Evolutionary conservation across 2,329 filamentous ascomycete genomes (phyloP), one percentile per base, ranked within the genome.

Genomic region (Tolypocladium tropicale): DNA sequence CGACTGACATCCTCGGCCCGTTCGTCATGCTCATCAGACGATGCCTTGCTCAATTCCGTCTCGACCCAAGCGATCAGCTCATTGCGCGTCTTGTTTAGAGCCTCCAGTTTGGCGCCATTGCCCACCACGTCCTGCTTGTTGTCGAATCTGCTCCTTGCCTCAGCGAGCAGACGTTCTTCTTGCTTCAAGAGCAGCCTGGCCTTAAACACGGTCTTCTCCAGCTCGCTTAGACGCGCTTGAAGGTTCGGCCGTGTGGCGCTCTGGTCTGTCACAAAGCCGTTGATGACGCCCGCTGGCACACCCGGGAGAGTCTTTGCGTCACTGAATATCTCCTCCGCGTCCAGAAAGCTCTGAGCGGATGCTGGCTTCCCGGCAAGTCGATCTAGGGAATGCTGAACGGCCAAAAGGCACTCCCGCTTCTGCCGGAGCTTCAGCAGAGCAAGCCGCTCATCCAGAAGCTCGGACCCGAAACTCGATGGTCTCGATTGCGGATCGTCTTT

Each of bases 51-150:
- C 25, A 87, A 69, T 65, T 86, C 84, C 6, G 70, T 72, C 66
- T 87, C 84, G 56, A 87, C 85, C 84, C 84, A 87, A 56, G 70
- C 74, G 57, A 87, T 86, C 53, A 87, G 74, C 59, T 82, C 80
- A 53, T 79, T 78, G 18, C 84, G 76, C 12, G 83, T 81, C 9
- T 71, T 71, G 46, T 75, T 76, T 11, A 87, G 69, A 16, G 84
- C 84, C 52, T 76, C 72, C 3, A 83, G 61, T 59, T 78, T 80
- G 18, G 72, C 65, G 3, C 66, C 65, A 43, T 70, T 68, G 57
- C 70, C 70, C 41, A 76, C 61, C 21, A 64, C 64, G 43, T 70
- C 69, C 1, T 72, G 70, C 10, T 70, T 67, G 46, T 67, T 63
- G 21, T 72, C 68, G 6, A 69, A 68, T 46, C 67, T 67, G 52